These are phyloP conservation scores for Obba rivulosa DNA, from an alignment of 768 basidiomycete genomes.

Conservation along the genomic window DNA sequence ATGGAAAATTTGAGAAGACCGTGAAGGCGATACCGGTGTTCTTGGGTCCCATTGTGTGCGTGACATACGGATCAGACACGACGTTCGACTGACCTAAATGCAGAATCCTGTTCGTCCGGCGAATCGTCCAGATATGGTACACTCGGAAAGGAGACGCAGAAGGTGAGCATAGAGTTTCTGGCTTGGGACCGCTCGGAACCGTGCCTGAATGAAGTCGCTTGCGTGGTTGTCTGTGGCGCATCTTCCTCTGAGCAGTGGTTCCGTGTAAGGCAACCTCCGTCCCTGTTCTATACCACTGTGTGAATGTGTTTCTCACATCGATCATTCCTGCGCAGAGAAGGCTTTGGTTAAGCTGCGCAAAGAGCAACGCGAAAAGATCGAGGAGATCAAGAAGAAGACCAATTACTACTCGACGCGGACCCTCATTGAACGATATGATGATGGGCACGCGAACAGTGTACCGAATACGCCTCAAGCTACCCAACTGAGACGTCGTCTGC, in stretches of 20 bases:
- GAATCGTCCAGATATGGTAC: slow-evolving; percentile 84
- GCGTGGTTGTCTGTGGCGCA: no score
- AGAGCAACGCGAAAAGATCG: slow-evolving; percentile 78
- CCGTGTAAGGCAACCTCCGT: not conserved
- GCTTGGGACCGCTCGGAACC: not conserved
- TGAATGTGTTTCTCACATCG: not conserved
- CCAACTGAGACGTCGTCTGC: slow-evolving; percentile 34
- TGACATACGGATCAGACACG: slow-evolving; percentile 12
- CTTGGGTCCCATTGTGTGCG: slow-evolving; percentile 75
- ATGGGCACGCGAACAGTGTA: slow-evolving; percentile 33
- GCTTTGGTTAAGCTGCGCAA: slow-evolving; percentile 68
- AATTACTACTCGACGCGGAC: slow-evolving; percentile 92
- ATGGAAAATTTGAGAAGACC: slow-evolving; percentile 34
- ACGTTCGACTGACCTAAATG: slow-evolving; percentile 1
- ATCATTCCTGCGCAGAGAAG: slow-evolving; percentile 50
- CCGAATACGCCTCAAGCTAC: slow-evolving; percentile 20
- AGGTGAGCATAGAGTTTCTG: slow-evolving; percentile 41
- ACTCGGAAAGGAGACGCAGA: slow-evolving; percentile 73
- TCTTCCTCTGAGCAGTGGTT: not conserved
- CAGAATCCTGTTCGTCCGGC: slow-evolving; percentile 69
- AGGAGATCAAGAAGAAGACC: slow-evolving; percentile 96
- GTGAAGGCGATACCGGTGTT: slow-evolving; percentile 54
- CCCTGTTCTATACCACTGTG: not conserved
- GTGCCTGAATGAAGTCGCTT: no score
- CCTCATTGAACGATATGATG: slow-evolving; percentile 87